phyloP scores from a whole-genome alignment of 768 basidiomycete genomes.

The Russula abietina region DNA sequence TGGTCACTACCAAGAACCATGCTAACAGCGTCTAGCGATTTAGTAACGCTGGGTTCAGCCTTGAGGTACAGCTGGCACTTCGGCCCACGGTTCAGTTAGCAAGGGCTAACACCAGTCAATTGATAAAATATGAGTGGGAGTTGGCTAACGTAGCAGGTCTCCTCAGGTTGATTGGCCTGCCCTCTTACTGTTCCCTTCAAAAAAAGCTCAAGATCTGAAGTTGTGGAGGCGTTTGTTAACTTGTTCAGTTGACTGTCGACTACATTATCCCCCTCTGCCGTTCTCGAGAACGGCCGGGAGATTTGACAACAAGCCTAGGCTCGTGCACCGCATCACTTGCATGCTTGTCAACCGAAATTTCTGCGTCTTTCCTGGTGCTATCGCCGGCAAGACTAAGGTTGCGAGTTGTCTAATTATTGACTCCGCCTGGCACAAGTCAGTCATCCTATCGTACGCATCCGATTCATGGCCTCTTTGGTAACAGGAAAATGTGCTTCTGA shows the following conservation, averaged over 20 bases:
- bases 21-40: too few relatives aligned
- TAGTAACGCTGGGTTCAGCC: too few relatives aligned
- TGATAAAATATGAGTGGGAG: too few relatives aligned
- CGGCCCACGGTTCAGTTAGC: too few relatives aligned
- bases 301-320: not conserved
- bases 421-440: not conserved
- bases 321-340: not conserved
- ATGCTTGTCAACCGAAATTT: not conserved
- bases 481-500: not conserved
- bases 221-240: too few relatives aligned
- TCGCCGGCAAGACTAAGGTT: not conserved
- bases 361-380: not conserved
- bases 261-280: not conserved
- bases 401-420: not conserved
- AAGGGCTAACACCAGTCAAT: too few relatives aligned
- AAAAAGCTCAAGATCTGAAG: too few relatives aligned
- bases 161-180: too few relatives aligned
- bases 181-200: too few relatives aligned
- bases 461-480: not conserved
- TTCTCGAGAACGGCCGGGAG: not conserved
- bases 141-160: too few relatives aligned
- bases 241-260: not conserved
- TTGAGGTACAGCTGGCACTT: too few relatives aligned
- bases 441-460: not conserved
- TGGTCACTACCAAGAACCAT: too few relatives aligned